phyloP scores from a whole-genome alignment of 768 basidiomycete species.

The Tylopilus felleus region DNA sequence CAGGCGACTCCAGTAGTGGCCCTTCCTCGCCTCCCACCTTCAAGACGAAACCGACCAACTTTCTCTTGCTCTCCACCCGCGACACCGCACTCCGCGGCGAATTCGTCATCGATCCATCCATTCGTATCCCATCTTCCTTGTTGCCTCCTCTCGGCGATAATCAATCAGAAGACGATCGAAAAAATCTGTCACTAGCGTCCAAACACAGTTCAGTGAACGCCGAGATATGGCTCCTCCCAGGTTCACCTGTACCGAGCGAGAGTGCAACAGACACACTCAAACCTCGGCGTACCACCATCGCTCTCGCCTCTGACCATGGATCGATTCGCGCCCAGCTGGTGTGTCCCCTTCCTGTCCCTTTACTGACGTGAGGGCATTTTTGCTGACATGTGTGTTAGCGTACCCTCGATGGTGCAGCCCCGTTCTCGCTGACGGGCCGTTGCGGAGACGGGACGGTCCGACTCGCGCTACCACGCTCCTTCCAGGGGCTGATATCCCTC shows the following conservation, averaged over 20 bases:
- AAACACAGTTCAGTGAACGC: background rate
- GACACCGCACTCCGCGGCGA: slow-evolving; percentile 16
- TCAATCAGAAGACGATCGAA: slow-evolving; percentile 39
- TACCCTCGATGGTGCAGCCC: background rate
- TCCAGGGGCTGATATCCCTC: background rate
- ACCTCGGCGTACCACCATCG: slow-evolving; percentile 17
- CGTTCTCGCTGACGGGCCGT: background rate
- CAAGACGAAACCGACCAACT: slow-evolving; percentile 31
- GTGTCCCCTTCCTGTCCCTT: background rate
- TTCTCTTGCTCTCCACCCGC: slow-evolving; percentile 11
- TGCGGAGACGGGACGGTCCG: background rate
- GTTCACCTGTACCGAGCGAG: background rate
- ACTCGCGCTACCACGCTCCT: background rate
- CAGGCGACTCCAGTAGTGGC: background rate
- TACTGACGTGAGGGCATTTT: background rate
- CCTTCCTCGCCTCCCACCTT: slow-evolving; percentile 1
- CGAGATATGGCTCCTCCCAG: no score
- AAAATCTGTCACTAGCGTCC: slow-evolving; percentile 36
- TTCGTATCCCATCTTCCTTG: slow-evolving; percentile 37
- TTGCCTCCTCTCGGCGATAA: slow-evolving; percentile 36
- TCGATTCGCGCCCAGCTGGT: background rate
- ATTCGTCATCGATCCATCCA: slow-evolving; percentile 45
- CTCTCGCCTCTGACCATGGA: background rate
- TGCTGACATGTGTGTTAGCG: background rate
- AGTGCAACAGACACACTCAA: no score